These are phyloP conservation scores for Tricholoma hemisulphureum DNA, from an alignment of 768 basidiomycete species.

Conservation along the genomic window DNA sequence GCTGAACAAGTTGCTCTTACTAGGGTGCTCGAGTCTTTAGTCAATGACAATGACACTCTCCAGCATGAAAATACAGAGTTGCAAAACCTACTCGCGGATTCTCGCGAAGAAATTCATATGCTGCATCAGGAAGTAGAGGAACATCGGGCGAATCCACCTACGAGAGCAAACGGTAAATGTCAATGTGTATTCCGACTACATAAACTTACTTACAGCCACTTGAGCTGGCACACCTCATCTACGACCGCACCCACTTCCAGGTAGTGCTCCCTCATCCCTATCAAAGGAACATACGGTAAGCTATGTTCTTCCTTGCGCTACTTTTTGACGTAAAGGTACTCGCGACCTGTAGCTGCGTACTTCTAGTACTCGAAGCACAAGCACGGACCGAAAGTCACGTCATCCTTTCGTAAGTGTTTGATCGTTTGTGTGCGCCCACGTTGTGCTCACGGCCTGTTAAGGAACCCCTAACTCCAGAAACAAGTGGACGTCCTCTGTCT, in stretches of 20 bases:
- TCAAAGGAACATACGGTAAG: conserved; percentile 36
- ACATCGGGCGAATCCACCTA: conserved; percentile 49
- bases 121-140: conserved; percentile 79
- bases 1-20: conserved; percentile 60
- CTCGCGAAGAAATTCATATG: conserved; percentile 70
- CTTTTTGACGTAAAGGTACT: conserved; percentile 1
- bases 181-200: background rate
- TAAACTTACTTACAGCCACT: background rate
- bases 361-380: conserved; percentile 23
- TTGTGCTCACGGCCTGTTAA: conserved; percentile 11
- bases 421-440: background rate
- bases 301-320: background rate
- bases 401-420: conserved; percentile 22
- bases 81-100: conserved; percentile 67
- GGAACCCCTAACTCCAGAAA: conserved; percentile 48
- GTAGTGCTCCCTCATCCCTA: conserved; percentile 44
- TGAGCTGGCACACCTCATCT: conserved; percentile 42
- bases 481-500: conserved; percentile 42
- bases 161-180: conserved; percentile 43
- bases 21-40: conserved; percentile 76
- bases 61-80: conserved; percentile 82
- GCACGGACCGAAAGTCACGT: conserved; percentile 24
- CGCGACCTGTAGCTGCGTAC: conserved; percentile 13
- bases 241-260: conserved; percentile 38
- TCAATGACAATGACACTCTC: conserved; percentile 79